Base-by-base conservation (phyloP, 352 stramenopile species). In the Phytophthora cactorum region DNA sequence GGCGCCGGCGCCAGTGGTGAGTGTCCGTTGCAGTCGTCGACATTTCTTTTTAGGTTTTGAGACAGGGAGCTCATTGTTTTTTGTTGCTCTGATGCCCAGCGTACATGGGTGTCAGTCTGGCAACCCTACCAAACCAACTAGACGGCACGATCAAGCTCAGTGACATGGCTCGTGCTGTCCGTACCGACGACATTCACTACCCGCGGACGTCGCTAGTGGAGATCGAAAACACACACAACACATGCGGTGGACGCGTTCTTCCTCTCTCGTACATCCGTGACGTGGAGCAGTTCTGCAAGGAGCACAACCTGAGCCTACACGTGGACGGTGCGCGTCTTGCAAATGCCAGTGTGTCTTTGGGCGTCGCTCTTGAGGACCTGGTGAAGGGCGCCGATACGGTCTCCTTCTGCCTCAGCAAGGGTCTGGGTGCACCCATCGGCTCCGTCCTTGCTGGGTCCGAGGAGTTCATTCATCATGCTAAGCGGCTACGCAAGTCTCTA, bases 181-280 rank as follows among this genome's bases (percentile, higher is more conserved):
- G 87, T 27, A 66, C 70, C 1, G 84, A 93, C 68, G 84, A 95
- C 44, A 82, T 83, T 52, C 86, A 95, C 67, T 93, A 88, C 69
- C 86, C 86, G 43, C 75, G 90, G 51, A 97, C 96, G 12, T 76
- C 75, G 6, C 74, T 99, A 15, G 84, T 99, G 29, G 89, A 86
- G 72, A 78, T 99, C n/a, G 97, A 99, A 81, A 99, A 99, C 82
- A 99, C 97, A 38, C 97, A 99, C 71, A 99, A 99, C 81, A 97
- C 95, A 59, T 93, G 96, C 34, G 97, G 97, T 31, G 97, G 97
- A 10, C 82, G 93, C 11, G 86, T 97, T 32, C 82, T 99, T 9
- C 78, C 93, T 14, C 62, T 83, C 15, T 55, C 71, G 15, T 98
- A 97, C 72, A 82, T 98, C 51, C 72, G 84, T 45, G 54, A 82